Evolutionary conservation across 768 basidiomycete genomes (phyloP).

Genomic region (Kwoniella mangroviensis): DNA sequence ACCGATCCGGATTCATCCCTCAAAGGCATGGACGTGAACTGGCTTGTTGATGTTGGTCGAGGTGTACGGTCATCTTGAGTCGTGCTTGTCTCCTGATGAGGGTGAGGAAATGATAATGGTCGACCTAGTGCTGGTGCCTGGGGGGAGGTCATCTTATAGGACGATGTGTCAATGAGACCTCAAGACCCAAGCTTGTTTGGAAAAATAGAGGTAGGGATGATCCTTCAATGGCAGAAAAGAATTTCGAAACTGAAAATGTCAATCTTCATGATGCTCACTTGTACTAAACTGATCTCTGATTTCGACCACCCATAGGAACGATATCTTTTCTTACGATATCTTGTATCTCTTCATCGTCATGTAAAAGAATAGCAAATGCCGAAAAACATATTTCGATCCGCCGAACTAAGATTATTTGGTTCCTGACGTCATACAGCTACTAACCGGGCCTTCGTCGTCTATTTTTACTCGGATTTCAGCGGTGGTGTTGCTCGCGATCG

Average conservation of each 20-base stretch:
- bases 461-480: background rate
- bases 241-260: too few relatives aligned
- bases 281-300: too few relatives aligned
- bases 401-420: background rate
- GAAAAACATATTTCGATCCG: background rate
- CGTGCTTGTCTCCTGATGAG: background rate
- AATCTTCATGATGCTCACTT: too few relatives aligned
- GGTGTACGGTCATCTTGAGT: background rate
- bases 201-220: too few relatives aligned
- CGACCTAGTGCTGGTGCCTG: constrained; percentile 9
- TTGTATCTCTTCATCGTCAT: too few relatives aligned
- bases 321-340: too few relatives aligned
- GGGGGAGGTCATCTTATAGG: background rate
- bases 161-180: too few relatives aligned
- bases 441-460: background rate
- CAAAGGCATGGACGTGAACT: constrained; percentile 1
- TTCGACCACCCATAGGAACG: too few relatives aligned
- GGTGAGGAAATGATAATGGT: constrained; percentile 18
- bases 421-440: constrained; percentile 6
- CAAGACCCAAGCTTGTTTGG: too few relatives aligned
- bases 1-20: constrained; percentile 1
- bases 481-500: background rate
- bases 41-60: background rate
- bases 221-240: too few relatives aligned
- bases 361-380: background rate